Percentiles rank a stretch among this genome's conserved stretches.
These are phyloP conservation scores for Skeletonema menzelii DNA, from an alignment of 108 stramenopile genomes.

Conservation along the genomic window DNA sequence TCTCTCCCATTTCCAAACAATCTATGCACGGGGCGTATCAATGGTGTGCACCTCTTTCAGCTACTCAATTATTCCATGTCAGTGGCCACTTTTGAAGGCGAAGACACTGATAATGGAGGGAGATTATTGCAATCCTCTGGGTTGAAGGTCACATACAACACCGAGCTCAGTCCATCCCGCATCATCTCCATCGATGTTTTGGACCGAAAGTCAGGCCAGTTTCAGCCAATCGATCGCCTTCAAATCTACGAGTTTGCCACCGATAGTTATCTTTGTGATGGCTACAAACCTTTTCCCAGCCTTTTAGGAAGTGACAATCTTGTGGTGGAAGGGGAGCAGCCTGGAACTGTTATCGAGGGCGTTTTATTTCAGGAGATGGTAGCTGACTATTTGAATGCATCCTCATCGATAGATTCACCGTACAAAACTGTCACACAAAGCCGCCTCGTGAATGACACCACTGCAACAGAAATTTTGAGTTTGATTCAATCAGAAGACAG, in stretches of 20 bases:
- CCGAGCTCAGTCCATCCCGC: conserved; percentile 11
- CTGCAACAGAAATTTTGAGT: conserved; percentile 13
- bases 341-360: conserved; percentile 29
- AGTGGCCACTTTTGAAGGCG: conserved; percentile 45
- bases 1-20: conserved; percentile 50
- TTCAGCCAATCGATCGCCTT: conserved; percentile 45
- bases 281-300: conserved; percentile 38
- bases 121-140: conserved; percentile 59
- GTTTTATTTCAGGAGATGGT: conserved; percentile 35
- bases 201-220: conserved; percentile 27
- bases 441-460: conserved; percentile 41
- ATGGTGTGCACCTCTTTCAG: conserved; percentile 36
- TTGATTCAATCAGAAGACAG: conserved; percentile 31
- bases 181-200: conserved; percentile 35
- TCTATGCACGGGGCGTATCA: conserved; percentile 49
- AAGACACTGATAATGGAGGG: conserved; percentile 29
- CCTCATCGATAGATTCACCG: not conserved
- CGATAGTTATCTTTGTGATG: conserved; percentile 45
- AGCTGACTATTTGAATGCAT: conserved; percentile 22
- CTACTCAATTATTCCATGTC: conserved; percentile 50
- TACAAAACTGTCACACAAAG: conserved; percentile 29
- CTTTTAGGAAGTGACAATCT: conserved; percentile 24
- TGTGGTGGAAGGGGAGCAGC: conserved; percentile 38
- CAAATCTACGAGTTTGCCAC: conserved; percentile 58
- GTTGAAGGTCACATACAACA: conserved; percentile 54